phyloP scores from a whole-genome alignment of 441 rosid species.

The Kokia cookei region DNA sequence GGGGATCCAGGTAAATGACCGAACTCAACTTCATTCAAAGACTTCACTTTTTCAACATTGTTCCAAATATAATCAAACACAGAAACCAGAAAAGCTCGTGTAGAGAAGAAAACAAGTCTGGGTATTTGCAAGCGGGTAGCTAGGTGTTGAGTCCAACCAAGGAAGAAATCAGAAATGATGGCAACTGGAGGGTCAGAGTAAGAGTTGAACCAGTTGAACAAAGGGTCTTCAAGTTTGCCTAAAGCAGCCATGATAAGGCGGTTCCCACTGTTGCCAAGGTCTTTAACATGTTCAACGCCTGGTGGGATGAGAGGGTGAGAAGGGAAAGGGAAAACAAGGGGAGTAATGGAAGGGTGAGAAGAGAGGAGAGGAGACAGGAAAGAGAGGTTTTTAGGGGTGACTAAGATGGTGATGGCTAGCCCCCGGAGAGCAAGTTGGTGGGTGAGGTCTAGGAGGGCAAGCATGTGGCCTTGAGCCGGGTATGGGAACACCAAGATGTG shows the following conservation, averaged over 20 bases:
- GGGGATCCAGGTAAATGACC: slow-evolving; percentile 29
- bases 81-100: slow-evolving; percentile 15
- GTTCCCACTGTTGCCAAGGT: slow-evolving; percentile 34
- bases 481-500: slow-evolving; percentile 42
- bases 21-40: slow-evolving; percentile 18
- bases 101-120: slow-evolving; percentile 26
- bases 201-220: slow-evolving; percentile 32
- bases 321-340: slow-evolving; percentile 39
- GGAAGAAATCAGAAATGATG: slow-evolving; percentile 52
- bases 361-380: slow-evolving; percentile 29
- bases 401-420: slow-evolving; percentile 31
- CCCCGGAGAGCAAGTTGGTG: slow-evolving; percentile 30
- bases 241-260: slow-evolving; percentile 28
- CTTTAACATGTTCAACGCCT: slow-evolving; percentile 38
- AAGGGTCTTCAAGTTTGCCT: slow-evolving; percentile 25
- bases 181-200: slow-evolving; percentile 40
- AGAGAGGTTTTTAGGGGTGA: slow-evolving; percentile 42
- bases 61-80: slow-evolving; percentile 17
- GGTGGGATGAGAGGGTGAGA: slow-evolving; percentile 36
- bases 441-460: slow-evolving; percentile 37
- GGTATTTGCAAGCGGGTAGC: slow-evolving; percentile 29
- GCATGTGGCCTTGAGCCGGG: slow-evolving; percentile 52
- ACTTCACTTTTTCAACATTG: slow-evolving; percentile 2
- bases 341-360: slow-evolving; percentile 21
- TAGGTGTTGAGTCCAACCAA: slow-evolving; percentile 44